Evolutionary conservation across 2,329 filamentous ascomycete species (phyloP).

Genomic region (Paracoccidioides lutzii): DNA sequence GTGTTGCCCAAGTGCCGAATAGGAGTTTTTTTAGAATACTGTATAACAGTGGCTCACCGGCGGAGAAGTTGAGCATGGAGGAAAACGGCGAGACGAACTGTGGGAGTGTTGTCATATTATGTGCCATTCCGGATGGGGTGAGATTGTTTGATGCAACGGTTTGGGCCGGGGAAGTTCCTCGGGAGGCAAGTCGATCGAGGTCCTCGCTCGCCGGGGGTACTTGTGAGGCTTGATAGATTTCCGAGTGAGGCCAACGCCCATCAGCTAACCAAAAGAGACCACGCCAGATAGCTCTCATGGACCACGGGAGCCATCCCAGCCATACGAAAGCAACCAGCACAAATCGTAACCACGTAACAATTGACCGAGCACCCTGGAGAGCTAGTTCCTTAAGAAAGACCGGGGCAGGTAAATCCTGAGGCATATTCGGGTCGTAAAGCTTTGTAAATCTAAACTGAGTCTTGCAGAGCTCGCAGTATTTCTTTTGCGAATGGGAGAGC

Average conservation of each 20-base stretch:
- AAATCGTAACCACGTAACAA: constrained; percentile 67
- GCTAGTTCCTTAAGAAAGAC: constrained; percentile 70
- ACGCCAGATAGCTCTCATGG: constrained; percentile 85
- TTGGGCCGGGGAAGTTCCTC: constrained; percentile 16
- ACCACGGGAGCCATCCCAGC: constrained; percentile 77
- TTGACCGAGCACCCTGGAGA: constrained; percentile 56
- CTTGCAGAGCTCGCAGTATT: constrained; percentile 98
- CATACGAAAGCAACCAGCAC: constrained; percentile 72
- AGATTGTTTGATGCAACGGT: constrained; percentile 15
- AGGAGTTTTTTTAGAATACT: constrained; percentile 34
- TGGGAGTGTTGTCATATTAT: constrained; percentile 18
- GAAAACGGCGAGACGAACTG: constrained; percentile 25
- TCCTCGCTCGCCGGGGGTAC: constrained; percentile 10
- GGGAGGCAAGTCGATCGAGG: constrained; percentile 15
- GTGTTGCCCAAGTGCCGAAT: constrained; percentile 20
- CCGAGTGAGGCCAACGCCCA: constrained; percentile 45
- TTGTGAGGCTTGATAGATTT: constrained; percentile 13
- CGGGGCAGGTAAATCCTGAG: constrained; percentile 61
- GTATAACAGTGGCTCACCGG: constrained; percentile 35
- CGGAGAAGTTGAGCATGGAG: constrained; percentile 30
- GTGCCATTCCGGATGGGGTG: constrained; percentile 15
- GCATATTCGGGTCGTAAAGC: constrained; percentile 91
- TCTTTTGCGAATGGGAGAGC: constrained; percentile 97
- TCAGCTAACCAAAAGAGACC: constrained; percentile 92
- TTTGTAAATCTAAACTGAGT: constrained; percentile 97